Conservation (phyloP, 148 eudicot species). For the Amaranthus palmeri region DNA sequence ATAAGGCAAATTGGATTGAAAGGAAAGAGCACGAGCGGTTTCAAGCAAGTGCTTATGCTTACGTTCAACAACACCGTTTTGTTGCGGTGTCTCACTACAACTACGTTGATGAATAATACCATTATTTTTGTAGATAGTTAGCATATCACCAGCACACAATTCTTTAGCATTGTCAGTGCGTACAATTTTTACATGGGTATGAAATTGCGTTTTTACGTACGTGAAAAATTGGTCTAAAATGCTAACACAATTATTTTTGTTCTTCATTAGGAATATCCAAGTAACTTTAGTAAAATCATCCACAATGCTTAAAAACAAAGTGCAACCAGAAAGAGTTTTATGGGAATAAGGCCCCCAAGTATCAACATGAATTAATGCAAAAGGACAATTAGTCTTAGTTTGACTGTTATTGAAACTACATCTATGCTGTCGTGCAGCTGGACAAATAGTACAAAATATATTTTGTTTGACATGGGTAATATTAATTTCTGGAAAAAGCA, state of each 20-base stretch:
- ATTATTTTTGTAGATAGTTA: neutral
- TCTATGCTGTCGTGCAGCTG: neutral
- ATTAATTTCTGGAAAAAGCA: accelerated
- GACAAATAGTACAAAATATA: neutral
- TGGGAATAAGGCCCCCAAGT: neutral
- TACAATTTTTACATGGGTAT: accelerated
- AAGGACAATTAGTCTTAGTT: neutral
- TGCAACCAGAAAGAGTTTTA: neutral
- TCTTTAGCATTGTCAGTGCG: neutral
- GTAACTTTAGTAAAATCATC: neutral
- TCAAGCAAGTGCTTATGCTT: too few relatives aligned
- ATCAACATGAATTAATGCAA: neutral
- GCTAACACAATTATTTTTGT: neutral
- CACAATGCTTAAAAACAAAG: neutral
- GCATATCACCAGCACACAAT: neutral
- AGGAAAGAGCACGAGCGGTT: too few relatives aligned
- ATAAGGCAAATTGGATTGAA: too few relatives aligned
- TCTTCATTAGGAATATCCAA: neutral
- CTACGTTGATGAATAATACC: neutral
- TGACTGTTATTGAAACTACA: neutral
- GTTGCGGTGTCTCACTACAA: too few relatives aligned
- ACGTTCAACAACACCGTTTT: too few relatives aligned
- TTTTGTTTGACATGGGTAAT: too few relatives aligned
- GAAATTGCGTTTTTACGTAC: neutral
- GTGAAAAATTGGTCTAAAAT: neutral